Percentiles rank a stretch among this genome's conserved stretches.
Conservation (phyloP, 192 early-diverging fungal genomes). For the Diversispora epigaea region DNA sequence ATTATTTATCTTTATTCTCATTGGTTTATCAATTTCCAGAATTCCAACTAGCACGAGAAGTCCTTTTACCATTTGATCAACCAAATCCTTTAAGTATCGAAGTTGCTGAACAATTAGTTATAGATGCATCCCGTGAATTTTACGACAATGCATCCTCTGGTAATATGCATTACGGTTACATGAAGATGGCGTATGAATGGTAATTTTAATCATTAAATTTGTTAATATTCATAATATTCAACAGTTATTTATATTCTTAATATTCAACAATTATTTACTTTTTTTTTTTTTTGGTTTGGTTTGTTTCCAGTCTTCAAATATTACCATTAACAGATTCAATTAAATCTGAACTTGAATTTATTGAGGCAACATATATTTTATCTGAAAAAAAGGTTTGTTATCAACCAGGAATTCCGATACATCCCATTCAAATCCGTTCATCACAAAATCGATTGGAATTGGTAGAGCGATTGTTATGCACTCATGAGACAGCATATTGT, state of each 20-base stretch:
- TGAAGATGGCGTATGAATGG: conserved; percentile 77
- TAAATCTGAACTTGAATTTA: conserved; percentile 60
- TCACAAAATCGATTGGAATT: conserved; percentile 59
- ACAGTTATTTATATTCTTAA: too few relatives aligned
- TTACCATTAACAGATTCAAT: conserved; percentile 57
- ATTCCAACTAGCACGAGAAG: conserved; percentile 58
- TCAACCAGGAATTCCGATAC: conserved; percentile 50
- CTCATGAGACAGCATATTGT: conserved; percentile 48
- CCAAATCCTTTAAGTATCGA: conserved; percentile 43
- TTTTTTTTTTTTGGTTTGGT: not conserved
- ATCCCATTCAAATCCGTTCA: conserved; percentile 73
- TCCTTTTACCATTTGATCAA: conserved; percentile 46
- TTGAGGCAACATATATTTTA: conserved; percentile 69
- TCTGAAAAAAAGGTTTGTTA: conserved; percentile 51
- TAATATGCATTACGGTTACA: conserved; percentile 60
- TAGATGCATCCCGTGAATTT: conserved; percentile 70
- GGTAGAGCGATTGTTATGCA: conserved; percentile 58
- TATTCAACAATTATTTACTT: too few relatives aligned
- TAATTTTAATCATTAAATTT: conserved; percentile 28
- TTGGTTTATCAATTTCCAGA: conserved; percentile 35
- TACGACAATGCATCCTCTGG: conserved; percentile 73
- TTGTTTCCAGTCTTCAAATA: conserved; percentile 54
- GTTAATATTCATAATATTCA: too few relatives aligned
- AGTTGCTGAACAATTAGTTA: conserved; percentile 58
- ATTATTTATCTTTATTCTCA: not conserved